Percentiles rank a stretch among this genome's conserved stretches.
Evolutionary conservation across 768 basidiomycete genomes (phyloP).

Genomic region (Suillus spraguei): DNA sequence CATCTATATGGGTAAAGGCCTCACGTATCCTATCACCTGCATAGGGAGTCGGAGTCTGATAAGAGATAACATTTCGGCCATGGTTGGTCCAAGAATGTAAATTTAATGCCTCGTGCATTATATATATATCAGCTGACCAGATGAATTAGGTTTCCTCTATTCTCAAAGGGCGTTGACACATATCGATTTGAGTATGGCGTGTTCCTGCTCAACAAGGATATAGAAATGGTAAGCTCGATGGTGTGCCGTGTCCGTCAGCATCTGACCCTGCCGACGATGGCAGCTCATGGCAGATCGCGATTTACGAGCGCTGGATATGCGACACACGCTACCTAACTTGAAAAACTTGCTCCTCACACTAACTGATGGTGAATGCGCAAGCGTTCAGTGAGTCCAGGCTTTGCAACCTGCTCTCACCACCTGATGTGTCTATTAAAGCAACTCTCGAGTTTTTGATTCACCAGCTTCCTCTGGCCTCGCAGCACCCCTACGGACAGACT

Average conservation of each 20-base stretch:
- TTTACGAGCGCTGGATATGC: constrained; percentile 86
- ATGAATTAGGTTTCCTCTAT: constrained; percentile 83
- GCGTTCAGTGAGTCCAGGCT: constrained; percentile 43
- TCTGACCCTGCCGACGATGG: constrained; percentile 14
- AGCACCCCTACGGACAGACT: constrained; percentile 24
- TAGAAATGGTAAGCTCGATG: constrained; percentile 72
- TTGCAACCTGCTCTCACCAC: constrained; percentile 6
- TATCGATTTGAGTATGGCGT: constrained; percentile 99
- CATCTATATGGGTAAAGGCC: constrained; percentile 69
- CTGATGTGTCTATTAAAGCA: constrained; percentile 22
- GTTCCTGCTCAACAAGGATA: constrained; percentile 94
- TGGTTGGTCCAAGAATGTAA: constrained; percentile 94
- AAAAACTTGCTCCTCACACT: constrained; percentile 91
- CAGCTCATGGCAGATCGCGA: constrained; percentile 93
- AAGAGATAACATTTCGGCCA: constrained; percentile 89
- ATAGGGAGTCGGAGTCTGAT: constrained; percentile 91
- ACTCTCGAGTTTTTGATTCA: constrained; percentile 23
- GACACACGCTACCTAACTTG: constrained; percentile 95
- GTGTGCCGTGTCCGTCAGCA: not conserved
- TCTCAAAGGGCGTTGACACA: constrained; percentile 91
- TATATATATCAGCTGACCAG: constrained; percentile 15
- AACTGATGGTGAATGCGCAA: constrained; percentile 64
- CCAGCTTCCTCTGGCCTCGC: constrained; percentile 24
- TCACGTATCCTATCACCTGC: constrained; percentile 90
- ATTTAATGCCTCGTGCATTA: constrained; percentile 31